Evolutionary conservation across 106 monocot genomes (phyloP), one percentile per base, ranked within the genome.

Genomic region (Platanthera guangdongensis): DNA sequence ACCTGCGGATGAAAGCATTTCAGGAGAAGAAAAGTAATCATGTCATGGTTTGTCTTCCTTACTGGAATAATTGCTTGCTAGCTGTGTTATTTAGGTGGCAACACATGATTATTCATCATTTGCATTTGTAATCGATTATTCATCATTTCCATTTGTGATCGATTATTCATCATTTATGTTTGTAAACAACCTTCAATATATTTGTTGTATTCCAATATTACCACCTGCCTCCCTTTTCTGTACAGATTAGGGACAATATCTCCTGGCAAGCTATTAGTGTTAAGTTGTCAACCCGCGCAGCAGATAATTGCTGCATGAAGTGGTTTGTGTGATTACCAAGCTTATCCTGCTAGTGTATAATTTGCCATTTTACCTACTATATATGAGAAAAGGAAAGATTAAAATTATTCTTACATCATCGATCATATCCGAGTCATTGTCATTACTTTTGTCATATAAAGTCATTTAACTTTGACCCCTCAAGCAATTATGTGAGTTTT

Each of bases 251-350:
- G 78, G 92, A 92, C 28, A 90, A 90, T 78, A 99, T 99, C 49
- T 72, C 89, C 63, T 99, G 99, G 99, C 80, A 82, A 67, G 88
- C 94, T 30, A 94, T 99, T 74, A 88, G 94, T 81, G 63, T 81
- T 15, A 94, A 88, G 70, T 59, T 99, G 76, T 13, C 75, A 15
- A 94, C 99, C 25, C 82, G 94, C 75, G 10, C 1, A 54, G 21
- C 76, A 47, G 16, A 32, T 21, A 0, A 5, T 73, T 90, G 87
- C 78, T 92, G 88, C 45, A 12, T 22, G 4, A 94, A 92, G 78
- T 99, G 99, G 99, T 97, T 52, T 55, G 86, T 72, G 18, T n/a
- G 15, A 16, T 47, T 48, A 15, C 70, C 25, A 48, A 47, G 45
- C 11, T 70, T 47, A 70, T 48, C 7, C 8, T 70, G 16, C 70